Base-by-base conservation (phyloP, 768 basidiomycete genomes). In the Strobilomyces echinocephalus region DNA sequence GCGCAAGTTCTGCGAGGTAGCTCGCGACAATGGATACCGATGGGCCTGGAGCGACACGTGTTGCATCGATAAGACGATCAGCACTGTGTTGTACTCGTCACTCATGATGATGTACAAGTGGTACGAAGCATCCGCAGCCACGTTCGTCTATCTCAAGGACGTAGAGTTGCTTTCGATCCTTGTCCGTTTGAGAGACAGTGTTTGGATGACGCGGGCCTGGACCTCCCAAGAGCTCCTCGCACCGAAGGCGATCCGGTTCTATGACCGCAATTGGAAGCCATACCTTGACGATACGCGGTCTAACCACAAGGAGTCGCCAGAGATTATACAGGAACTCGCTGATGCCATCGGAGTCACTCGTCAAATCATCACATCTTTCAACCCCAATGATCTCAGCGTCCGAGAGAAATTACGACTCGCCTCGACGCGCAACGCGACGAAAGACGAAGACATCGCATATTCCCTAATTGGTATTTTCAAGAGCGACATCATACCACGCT, bases 121-220 rank as follows among this genome's bases (percentile, higher is more conserved):
- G 58, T 59, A 59, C 8, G 46, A 50, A 33, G n/a, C 36, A 8
- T 59, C 58, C 4, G 46, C 52, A 3, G 35, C 41, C 10, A 59
- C 53, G 1, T 8, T 59, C 3, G 48, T 36, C 6, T 20, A 43
- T 16, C 59, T 60, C 20, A n/a, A 8, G 31, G 31, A 14, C 12
- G 31, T 26, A 5, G 8, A 3, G 2, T 20, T 30, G n/a, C 45
- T 39, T 7, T 55, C 45, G 14, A 11, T 1, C 12, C 30, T 33
- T 10, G 39, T 33, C 16, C 44, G 26, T 31, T 57, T 60, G 12
- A 24, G 5, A 7, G 9, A 4, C 5, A 55, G 46, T 31, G 1
- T 34, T 3, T 60, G 59, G 59, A 59, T 60, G 59, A 52, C 35
- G 2, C 57, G 57, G 12, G 58, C 50, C 6, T 60, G 59, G 59